phyloP scores from a whole-genome alignment of 257 asterid genomes.

The Verbascum thapsus region DNA sequence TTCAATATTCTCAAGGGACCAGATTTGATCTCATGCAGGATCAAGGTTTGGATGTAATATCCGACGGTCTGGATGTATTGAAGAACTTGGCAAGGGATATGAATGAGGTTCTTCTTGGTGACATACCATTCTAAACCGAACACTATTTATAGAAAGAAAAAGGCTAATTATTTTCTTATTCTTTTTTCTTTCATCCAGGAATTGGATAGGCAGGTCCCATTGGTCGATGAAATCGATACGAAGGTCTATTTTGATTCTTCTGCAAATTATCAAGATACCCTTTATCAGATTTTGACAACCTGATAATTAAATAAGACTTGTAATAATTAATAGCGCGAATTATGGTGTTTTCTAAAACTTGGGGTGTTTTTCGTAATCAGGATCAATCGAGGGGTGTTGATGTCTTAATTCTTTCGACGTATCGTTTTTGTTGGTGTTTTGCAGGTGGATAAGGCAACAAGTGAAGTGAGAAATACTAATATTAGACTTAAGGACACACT shows the following conservation, averaged over 20 bases:
- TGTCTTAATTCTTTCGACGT: background rate
- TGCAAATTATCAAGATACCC: no score
- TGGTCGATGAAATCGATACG: slow-evolving; percentile 80
- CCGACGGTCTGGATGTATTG: slow-evolving; percentile 73
- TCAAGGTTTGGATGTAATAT: slow-evolving; percentile 76
- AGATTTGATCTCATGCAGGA: slow-evolving; percentile 49
- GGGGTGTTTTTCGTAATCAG: no score
- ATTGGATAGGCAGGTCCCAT: slow-evolving; percentile 88
- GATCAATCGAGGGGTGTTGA: no score
- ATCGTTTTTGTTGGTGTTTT: slow-evolving; percentile 20
- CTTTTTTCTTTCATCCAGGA: slow-evolving; percentile 48
- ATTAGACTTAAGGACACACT: slow-evolving; percentile 71
- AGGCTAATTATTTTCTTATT: background rate
- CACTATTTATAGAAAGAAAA: background rate
- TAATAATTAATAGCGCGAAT: no score
- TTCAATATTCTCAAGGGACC: slow-evolving; percentile 6
- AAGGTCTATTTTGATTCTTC: slow-evolving; percentile 48
- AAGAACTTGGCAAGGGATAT: slow-evolving; percentile 82
- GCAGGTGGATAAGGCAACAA: slow-evolving; percentile 80
- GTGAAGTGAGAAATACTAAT: slow-evolving; percentile 64
- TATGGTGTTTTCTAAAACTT: no score
- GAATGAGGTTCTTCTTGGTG: slow-evolving; percentile 65
- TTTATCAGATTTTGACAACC: no score
- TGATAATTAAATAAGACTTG: no score
- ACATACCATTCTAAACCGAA: background rate